These are phyloP conservation scores for Penicillium sp. DNA, from an alignment of 2,329 filamentous ascomycete genomes.

Conservation along the genomic window DNA sequence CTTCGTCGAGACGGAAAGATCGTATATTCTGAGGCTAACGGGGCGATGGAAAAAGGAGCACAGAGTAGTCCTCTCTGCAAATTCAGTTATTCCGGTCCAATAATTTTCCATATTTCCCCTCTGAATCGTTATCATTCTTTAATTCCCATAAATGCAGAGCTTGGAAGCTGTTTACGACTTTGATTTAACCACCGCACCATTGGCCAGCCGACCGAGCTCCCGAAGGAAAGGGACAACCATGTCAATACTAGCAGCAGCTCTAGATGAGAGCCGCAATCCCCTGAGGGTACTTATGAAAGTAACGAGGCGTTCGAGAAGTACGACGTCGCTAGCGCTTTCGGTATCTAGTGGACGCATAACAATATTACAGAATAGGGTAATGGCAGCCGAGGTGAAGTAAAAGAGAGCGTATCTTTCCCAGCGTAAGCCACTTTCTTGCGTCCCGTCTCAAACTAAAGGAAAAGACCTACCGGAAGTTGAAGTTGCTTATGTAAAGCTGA, in stretches of 20 bases:
- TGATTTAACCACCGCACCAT: constrained; percentile 42
- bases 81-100: too few species aligned
- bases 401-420: constrained; percentile 52
- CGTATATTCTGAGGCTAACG: too few species aligned
- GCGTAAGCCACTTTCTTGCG: not conserved
- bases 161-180: constrained; percentile 23
- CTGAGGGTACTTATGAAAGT: constrained; percentile 42
- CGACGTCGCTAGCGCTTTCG: constrained; percentile 44
- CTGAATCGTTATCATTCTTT: too few species aligned
- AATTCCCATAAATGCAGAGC: too few species aligned
- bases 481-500: constrained; percentile 37
- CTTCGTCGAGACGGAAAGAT: too few species aligned
- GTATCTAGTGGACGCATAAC: constrained; percentile 46
- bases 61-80: too few species aligned
- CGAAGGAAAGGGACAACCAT: constrained; percentile 42
- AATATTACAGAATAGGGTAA: constrained; percentile 55
- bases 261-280: constrained; percentile 24
- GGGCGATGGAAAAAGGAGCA: too few species aligned
- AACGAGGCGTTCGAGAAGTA: constrained; percentile 42
- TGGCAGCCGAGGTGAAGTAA: constrained; percentile 54
- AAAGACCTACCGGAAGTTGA: constrained; percentile 48
- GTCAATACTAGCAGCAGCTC: constrained; percentile 40
- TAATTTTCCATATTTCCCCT: too few species aligned
- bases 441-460: constrained; percentile 18
- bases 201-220: constrained; percentile 43